A percentile compares a stretch with the other conserved stretches of the same genome.
phyloP scores from a whole-genome alignment of 225 moss, liverwort and hornwort species.

The Neckera pumila region DNA sequence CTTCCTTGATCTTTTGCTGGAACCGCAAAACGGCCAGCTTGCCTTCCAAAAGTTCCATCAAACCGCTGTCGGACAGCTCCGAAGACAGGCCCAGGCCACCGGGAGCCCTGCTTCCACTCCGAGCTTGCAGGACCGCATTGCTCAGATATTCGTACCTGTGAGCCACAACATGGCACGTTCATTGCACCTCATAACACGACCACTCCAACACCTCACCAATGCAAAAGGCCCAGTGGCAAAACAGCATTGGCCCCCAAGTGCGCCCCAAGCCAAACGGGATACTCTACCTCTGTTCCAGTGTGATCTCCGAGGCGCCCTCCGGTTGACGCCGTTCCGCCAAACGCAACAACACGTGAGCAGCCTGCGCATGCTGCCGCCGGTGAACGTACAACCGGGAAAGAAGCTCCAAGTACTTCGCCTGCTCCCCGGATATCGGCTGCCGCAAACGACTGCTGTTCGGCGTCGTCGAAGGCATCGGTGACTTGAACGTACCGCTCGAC shows the following conservation, averaged over 20 bases:
- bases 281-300: constrained; percentile 73
- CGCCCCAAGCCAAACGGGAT: neutral
- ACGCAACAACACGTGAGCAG: constrained; percentile 91
- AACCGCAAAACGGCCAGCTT: constrained; percentile 95
- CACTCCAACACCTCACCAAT: neutral
- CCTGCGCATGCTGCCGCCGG: constrained; percentile 91
- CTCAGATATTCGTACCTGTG: constrained; percentile 92
- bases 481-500: constrained; percentile 35
- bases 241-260: neutral
- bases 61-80: constrained; percentile 91
- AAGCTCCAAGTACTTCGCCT: constrained; percentile 88
- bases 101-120: constrained; percentile 76
- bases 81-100: constrained; percentile 74
- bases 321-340: constrained; percentile 87
- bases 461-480: constrained; percentile 52
- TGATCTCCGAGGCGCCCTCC: constrained; percentile 47
- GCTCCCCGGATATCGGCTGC: constrained; percentile 82
- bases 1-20: constrained; percentile 80
- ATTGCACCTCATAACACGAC: neutral
- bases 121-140: constrained; percentile 93
- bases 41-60: constrained; percentile 92
- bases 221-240: neutral
- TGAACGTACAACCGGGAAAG: constrained; percentile 82
- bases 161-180: neutral
- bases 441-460: constrained; percentile 51